Percentiles rank a stretch among this genome's conserved stretches.
Evolutionary conservation across 345 rosid species (phyloP).

Genomic region (Barbarea vulgaris): DNA sequence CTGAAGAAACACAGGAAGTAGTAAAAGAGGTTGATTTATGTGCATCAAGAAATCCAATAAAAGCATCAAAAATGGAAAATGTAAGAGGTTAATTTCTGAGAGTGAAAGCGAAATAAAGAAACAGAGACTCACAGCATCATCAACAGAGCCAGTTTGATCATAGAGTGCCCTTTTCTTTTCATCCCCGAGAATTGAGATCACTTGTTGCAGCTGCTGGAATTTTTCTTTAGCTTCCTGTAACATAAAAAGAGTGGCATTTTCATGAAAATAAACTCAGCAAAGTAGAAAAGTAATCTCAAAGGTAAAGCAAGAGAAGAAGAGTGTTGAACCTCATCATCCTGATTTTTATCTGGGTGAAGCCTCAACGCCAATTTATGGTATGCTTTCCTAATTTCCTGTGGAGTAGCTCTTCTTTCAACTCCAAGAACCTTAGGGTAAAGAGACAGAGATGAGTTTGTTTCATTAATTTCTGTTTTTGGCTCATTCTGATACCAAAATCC

Average conservation of each 20-base stretch:
- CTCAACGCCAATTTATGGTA: slow-evolving; percentile 77
- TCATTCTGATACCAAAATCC: background rate
- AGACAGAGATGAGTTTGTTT: slow-evolving; percentile 2
- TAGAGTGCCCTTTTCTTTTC: slow-evolving; percentile 80
- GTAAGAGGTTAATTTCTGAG: background rate
- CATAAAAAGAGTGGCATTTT: background rate
- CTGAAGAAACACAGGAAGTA: background rate
- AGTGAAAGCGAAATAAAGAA: background rate
- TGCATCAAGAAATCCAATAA: background rate
- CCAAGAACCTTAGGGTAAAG: slow-evolving; percentile 60
- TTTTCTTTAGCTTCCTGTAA: slow-evolving; percentile 89
- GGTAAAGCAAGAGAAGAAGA: slow-evolving; percentile 1
- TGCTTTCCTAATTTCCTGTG: slow-evolving; percentile 82
- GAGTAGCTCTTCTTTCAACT: slow-evolving; percentile 64
- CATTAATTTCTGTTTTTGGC: background rate
- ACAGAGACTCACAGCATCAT: slow-evolving; percentile 76
- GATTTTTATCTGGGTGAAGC: slow-evolving; percentile 90
- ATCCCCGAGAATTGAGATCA: slow-evolving; percentile 90
- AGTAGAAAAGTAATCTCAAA: background rate
- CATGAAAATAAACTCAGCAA: background rate
- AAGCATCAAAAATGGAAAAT: background rate
- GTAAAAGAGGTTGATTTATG: background rate
- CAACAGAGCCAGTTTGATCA: slow-evolving; percentile 87
- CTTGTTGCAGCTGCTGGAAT: slow-evolving; percentile 92
- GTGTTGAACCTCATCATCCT: slow-evolving; percentile 61